Evolutionary conservation across 2,329 filamentous ascomycete genomes (phyloP), one percentile per base, ranked within the genome.

Genomic region (Penicillium verrucosum): DNA sequence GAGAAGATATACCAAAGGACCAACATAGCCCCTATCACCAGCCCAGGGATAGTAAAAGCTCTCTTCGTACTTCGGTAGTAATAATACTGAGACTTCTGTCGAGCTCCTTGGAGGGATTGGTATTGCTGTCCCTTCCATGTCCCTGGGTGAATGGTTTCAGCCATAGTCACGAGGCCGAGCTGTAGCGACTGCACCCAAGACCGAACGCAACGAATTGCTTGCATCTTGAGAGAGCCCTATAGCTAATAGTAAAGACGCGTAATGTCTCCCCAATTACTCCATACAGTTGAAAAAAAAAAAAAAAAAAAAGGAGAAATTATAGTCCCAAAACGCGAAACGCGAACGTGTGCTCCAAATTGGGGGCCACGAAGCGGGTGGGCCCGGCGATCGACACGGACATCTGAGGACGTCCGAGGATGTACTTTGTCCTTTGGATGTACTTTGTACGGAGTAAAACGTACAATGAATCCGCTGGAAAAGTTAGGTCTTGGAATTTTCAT

Each of bases 101-200:
- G 48, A 12, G 37, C 29, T 5, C 29, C 29, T 23, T 27, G 36
- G 16, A 46, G 43, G 59, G 54, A 51, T 32, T 51, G 49, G 5
- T 57, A 48, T 36, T 36, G 50, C 12, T 44, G 27, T 32, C 41
- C 25, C 16, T 29, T 51, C 48, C 48, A 51, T 36, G 48, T 51
- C 38, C 47, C 47, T 34, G 48, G 18, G 25, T 21, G 48, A 34
- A 50, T 25, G 37, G 48, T 38, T 5, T 51, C 27, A 9, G 21
- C 29, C 18, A 21, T 41, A 12, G 29, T n/a, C 36, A 38, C 27
- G 16, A 30, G 21, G 18, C 38, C 14, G 18, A 30, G 30, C 4
- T 51, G 37, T 4, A 51, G 29, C 8, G 48, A 51, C 14, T 51
- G 29, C 21, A 51, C n/a, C 42, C 27, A 45, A 21, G 10, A 30